Evolutionary conservation across 257 asterid species (phyloP), one percentile per base, ranked within the genome.

Genomic region (Thymus quinquecostatus): DNA sequence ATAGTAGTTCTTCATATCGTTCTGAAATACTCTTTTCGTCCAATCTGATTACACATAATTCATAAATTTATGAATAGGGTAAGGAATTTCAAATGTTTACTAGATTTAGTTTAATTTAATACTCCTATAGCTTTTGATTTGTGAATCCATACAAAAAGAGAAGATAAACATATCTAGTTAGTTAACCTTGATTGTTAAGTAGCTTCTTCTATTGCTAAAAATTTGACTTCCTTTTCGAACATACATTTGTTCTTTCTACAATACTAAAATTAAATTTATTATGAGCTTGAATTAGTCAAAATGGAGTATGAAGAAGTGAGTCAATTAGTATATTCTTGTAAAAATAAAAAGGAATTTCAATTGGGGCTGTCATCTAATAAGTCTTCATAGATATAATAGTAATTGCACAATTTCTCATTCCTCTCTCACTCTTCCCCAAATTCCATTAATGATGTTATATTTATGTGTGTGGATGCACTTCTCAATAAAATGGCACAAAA

Each of bases 1-100:
- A 43, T 83, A 51, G 84, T 60, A 68, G 38, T 86, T 47, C 72
- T 80, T 72, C 74, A 80, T 66, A 21, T 21, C 21, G 21, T 21
- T 21, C 0, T 21, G 21, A 21, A 21, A 21, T 21, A 21, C 21
- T 2, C 14, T 21, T 30, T 34, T 51, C 29, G 14, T 51, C 48
- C 56, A 13, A 8, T 1, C 5, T 45, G 10, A 4, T 9, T 21
- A n/a, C 61, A 29, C 53, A n/a, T 28, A 29, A n/a, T 73, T 8
- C 21, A 21, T 21, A 21, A 21, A 21, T 21, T 21, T 21, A 21
- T 21, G 21, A 21, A 21, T 21, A 21, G 21, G 21, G 21, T 21
- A 21, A 21, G 21, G 21, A 21, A 21, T 21, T 21, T 21, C 21
- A 21, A 21, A 21, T 21, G 21, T 21, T 21, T 21, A 21, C 21